These are phyloP conservation scores for Phytophthora sp. DNA, from an alignment of 352 stramenopile genomes.

Conservation along the genomic window DNA sequence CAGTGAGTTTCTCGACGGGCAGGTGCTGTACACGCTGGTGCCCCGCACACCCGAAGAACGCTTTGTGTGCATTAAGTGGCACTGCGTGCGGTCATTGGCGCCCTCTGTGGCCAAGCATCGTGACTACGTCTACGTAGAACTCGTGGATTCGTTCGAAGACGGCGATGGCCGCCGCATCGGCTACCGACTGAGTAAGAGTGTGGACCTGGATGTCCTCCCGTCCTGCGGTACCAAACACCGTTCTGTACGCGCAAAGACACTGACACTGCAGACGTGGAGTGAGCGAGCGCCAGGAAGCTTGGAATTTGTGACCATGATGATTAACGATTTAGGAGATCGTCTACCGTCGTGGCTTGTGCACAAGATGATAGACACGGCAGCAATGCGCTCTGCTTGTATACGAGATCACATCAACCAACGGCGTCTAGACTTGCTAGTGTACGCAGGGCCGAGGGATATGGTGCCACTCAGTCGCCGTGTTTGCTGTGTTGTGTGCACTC, in stretches of 20 bases:
- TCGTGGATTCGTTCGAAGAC: constrained; percentile 82
- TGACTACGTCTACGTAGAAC: constrained; percentile 86
- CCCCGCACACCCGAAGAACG: constrained; percentile 65
- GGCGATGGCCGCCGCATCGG: constrained; percentile 64
- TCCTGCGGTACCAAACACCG: constrained; percentile 54
- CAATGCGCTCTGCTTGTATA: constrained; percentile 76
- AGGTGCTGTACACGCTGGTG: constrained; percentile 77
- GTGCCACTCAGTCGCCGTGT: constrained; percentile 73
- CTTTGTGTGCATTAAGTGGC: constrained; percentile 85
- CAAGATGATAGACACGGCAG: constrained; percentile 83
- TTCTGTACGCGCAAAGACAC: constrained; percentile 77
- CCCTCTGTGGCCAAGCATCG: constrained; percentile 77
- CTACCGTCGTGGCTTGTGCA: constrained; percentile 82
- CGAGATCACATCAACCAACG: constrained; percentile 81
- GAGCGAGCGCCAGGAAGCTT: constrained; percentile 61
- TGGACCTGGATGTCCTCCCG: constrained; percentile 65
- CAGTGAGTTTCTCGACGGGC: constrained; percentile 79
- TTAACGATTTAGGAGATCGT: constrained; percentile 78
- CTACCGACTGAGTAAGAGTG: constrained; percentile 77
- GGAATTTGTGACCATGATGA: constrained; percentile 84
- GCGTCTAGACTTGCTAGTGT: constrained; percentile 74
- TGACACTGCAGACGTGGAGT: constrained; percentile 77
- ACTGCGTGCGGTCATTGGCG: constrained; percentile 75
- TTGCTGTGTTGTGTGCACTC: constrained; percentile 81
- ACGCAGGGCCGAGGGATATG: constrained; percentile 69